Conservation (phyloP, 192 early-diverging fungal species). For the Jimgerdemannia flammicorona region DNA sequence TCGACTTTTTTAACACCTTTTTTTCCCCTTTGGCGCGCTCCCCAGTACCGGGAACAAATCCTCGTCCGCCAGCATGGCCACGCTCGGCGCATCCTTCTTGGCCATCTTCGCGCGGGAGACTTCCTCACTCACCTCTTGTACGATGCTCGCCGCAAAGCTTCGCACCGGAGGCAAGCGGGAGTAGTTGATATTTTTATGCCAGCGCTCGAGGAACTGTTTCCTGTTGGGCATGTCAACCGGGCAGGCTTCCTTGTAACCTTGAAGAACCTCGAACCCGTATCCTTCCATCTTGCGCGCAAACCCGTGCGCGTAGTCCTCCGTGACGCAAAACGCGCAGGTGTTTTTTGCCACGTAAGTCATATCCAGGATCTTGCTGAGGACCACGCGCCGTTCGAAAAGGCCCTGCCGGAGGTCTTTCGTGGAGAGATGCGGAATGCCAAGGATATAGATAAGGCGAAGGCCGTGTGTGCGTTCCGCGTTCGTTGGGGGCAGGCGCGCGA, state of each 20-base stretch:
- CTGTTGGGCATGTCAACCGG: background rate
- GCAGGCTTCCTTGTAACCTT: background rate
- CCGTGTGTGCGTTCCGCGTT: background rate
- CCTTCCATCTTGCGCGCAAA: background rate
- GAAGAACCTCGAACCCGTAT: background rate
- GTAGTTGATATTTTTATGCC: background rate
- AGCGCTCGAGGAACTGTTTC: background rate
- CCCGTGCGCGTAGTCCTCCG: background rate
- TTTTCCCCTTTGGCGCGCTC: background rate
- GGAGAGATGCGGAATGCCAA: background rate
- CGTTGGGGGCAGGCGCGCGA: background rate
- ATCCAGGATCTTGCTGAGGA: background rate
- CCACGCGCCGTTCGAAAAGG: background rate
- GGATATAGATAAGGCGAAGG: background rate
- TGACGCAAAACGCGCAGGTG: background rate
- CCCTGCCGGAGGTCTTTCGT: background rate
- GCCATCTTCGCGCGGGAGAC: background rate
- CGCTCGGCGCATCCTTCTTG: background rate
- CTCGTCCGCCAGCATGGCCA: background rate
- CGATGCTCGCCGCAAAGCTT: background rate
- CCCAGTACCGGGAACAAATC: background rate
- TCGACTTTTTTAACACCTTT: background rate
- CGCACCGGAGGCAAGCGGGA: too few relatives aligned
- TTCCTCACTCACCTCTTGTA: background rate
- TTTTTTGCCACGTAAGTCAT: background rate